A percentile compares a stretch with the other conserved stretches of the same genome.
Evolutionary conservation across 805 yeast species (phyloP).

Genomic region (Nadsonia fulvescens): DNA sequence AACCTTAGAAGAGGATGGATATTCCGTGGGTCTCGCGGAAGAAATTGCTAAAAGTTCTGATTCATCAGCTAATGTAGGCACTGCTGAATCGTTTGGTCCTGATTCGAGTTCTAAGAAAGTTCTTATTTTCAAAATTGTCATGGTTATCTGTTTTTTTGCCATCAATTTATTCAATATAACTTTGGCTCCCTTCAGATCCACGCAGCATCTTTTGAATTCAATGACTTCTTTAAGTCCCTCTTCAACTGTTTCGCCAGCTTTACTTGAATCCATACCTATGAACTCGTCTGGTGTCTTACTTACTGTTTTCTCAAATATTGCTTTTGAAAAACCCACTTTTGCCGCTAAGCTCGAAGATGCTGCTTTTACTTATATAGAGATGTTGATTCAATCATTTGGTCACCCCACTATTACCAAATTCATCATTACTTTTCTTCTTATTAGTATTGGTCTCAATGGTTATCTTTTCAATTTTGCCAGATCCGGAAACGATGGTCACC

Average conservation of each 20-base stretch:
- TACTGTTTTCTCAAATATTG: slow-evolving; percentile 22
- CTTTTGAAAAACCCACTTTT: slow-evolving; percentile 16
- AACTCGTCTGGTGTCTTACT: slow-evolving; percentile 14
- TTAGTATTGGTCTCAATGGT: slow-evolving; percentile 65
- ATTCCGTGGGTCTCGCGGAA: slow-evolving; percentile 54
- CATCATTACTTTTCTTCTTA: slow-evolving; percentile 49
- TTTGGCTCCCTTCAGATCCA: slow-evolving; percentile 17
- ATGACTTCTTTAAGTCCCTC: slow-evolving; percentile 27
- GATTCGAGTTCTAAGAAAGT: slow-evolving; percentile 6
- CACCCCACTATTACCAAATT: slow-evolving; percentile 70
- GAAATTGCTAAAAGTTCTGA: slow-evolving; percentile 32
- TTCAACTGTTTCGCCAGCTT: slow-evolving; percentile 5
- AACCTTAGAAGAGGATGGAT: slow-evolving; percentile 86
- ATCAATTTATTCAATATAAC: slow-evolving; percentile 22
- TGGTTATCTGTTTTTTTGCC: slow-evolving; percentile 18
- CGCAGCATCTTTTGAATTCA: slow-evolving; percentile 14
- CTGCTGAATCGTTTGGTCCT: slow-evolving; percentile 1
- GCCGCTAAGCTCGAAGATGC: slow-evolving; percentile 46
- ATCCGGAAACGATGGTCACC: slow-evolving; percentile 6
- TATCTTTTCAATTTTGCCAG: slow-evolving; percentile 62
- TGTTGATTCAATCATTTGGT: slow-evolving; percentile 49
- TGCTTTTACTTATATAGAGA: slow-evolving; percentile 30
- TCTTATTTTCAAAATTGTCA: slow-evolving; percentile 14
- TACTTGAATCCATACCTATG: slow-evolving; percentile 6
- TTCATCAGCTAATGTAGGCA: slow-evolving; percentile 3